Evolutionary conservation across 1,139 yeast species (phyloP).

Genomic region (Komagataea norvegica): DNA sequence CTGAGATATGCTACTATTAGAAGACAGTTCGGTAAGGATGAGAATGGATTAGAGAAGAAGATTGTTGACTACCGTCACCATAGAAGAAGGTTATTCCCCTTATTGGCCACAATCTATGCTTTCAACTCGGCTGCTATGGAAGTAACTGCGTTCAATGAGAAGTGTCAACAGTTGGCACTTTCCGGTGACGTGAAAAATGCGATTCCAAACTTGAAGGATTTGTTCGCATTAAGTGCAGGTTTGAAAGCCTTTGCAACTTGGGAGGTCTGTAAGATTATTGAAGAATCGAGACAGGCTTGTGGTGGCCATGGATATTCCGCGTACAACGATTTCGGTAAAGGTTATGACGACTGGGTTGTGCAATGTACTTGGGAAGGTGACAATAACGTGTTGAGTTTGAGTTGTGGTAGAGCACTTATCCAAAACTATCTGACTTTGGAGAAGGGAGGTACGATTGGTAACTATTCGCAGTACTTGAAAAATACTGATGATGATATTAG

Average conservation of each 20-base stretch:
- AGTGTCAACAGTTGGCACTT: conserved; percentile 52
- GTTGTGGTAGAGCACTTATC: conserved; percentile 68
- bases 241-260: conserved; percentile 87
- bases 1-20: conserved; percentile 86
- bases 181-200: conserved; percentile 39
- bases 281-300: conserved; percentile 85
- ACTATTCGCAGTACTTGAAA: conserved; percentile 32
- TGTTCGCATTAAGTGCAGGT: conserved; percentile 82
- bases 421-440: conserved; percentile 36
- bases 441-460: conserved; percentile 23
- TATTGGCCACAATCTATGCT: conserved; percentile 63
- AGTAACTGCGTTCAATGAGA: conserved; percentile 35
- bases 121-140: conserved; percentile 50
- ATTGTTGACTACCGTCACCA: conserved; percentile 80
- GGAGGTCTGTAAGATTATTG: conserved; percentile 73
- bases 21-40: conserved; percentile 66
- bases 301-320: conserved; percentile 95
- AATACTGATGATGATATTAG: conserved; percentile 14
- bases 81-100: conserved; percentile 78
- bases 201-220: conserved; percentile 62
- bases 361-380: conserved; percentile 99
- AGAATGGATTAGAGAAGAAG: conserved; percentile 44
- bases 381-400: conserved; percentile 79
- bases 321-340: conserved; percentile 84
- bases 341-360: conserved; percentile 87